phyloP scores from a whole-genome alignment of 1,284 basidiomycete genomes.

The Trametes pubescens region DNA sequence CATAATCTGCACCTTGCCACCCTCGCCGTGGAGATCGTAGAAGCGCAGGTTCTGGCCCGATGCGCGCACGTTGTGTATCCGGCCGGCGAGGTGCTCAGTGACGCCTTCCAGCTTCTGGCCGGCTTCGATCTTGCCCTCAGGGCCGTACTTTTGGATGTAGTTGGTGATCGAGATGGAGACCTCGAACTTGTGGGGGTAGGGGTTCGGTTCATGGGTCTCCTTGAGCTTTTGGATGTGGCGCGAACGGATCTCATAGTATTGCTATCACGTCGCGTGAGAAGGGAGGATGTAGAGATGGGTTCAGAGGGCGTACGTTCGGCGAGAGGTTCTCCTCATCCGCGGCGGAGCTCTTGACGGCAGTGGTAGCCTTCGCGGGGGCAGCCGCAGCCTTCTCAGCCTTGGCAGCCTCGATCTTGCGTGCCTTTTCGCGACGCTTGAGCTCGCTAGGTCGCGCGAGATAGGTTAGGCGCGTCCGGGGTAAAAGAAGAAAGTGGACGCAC shows the following conservation, averaged over 20 bases:
- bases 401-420: constrained; percentile 83
- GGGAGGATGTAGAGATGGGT: background rate
- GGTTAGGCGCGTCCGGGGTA: constrained; percentile 33
- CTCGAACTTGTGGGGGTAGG: constrained; percentile 99
- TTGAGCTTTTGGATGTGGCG: constrained; percentile 90
- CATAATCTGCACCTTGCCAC: constrained; percentile 95
- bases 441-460: constrained; percentile 64
- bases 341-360: constrained; percentile 50
- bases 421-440: constrained; percentile 90
- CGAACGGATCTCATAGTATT: constrained; percentile 96
- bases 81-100: constrained; percentile 80
- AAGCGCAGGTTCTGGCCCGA: constrained; percentile 90
- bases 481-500: constrained; percentile 55
- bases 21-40: constrained; percentile 96
- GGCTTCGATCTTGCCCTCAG: constrained; percentile 71
- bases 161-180: constrained; percentile 82
- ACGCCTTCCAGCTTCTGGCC: constrained; percentile 65
- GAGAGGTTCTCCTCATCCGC: constrained; percentile 80
- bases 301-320: constrained; percentile 70
- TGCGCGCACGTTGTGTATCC: constrained; percentile 91
- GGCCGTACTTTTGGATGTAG: constrained; percentile 83
- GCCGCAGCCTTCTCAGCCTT: constrained; percentile 83
- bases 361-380: constrained; percentile 47
- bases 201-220: constrained; percentile 87
- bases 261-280: constrained; percentile 56